Conservation (phyloP, 2,329 filamentous ascomycete species). For the Aspergillus glaucus region DNA sequence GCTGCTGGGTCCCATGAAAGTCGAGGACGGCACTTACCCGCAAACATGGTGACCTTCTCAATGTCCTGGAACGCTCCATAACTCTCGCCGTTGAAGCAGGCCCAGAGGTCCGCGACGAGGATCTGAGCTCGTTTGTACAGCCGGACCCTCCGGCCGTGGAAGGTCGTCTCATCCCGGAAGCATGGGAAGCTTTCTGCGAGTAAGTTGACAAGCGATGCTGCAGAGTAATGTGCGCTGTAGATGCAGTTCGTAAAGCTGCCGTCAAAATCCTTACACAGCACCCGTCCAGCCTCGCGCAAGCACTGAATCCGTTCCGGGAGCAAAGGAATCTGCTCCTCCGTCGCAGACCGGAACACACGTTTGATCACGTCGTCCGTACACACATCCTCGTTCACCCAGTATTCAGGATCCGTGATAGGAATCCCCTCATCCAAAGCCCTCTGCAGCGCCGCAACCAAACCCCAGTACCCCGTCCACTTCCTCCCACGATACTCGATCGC, state of each 20-base stretch:
- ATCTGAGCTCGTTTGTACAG: constrained; percentile 95
- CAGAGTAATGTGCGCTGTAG: constrained; percentile 67
- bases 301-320: constrained; percentile 71
- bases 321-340: constrained; percentile 79
- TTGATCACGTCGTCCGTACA: constrained; percentile 68
- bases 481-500: constrained; percentile 73
- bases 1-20: neutral
- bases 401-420: constrained; percentile 80
- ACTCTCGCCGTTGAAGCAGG: constrained; percentile 75
- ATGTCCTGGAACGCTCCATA: constrained; percentile 85
- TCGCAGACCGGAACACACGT: constrained; percentile 79
- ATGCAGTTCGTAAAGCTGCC: constrained; percentile 70
- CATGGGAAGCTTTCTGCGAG: constrained; percentile 75
- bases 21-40: constrained; percentile 41
- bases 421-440: constrained; percentile 86
- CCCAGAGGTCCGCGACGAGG: constrained; percentile 92
- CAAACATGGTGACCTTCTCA: constrained; percentile 96
- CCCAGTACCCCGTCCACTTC: constrained; percentile 93
- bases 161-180: constrained; percentile 75
- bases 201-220: constrained; percentile 77
- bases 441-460: constrained; percentile 78
- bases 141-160: constrained; percentile 68
- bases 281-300: constrained; percentile 72
- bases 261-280: constrained; percentile 74
- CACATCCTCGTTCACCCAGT: constrained; percentile 71